These are phyloP conservation scores for Eimeria sp. DNA, from an alignment of 169 alveolate species.

Conservation along the genomic window DNA sequence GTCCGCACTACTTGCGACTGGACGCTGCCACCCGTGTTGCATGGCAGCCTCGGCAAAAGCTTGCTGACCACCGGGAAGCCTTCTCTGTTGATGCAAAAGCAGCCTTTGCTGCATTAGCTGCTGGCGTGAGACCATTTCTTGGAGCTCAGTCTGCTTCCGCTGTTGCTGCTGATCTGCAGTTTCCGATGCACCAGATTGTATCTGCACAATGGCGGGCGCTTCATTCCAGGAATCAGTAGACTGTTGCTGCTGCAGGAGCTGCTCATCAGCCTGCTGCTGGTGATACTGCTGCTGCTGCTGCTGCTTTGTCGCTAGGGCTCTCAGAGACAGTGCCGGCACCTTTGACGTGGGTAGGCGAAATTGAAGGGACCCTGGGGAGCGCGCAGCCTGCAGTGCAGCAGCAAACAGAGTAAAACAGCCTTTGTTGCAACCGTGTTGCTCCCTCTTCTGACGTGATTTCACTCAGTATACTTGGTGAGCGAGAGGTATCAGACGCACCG, in stretches of 20 bases:
- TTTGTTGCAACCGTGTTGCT: not conserved
- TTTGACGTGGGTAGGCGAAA: conserved; percentile 48
- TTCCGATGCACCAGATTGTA: not conserved
- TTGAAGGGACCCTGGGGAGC: conserved; percentile 56
- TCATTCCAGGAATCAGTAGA: conserved; percentile 43
- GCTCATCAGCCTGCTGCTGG: conserved; percentile 39
- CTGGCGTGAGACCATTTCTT: conserved; percentile 31
- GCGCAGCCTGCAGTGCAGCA: conserved; percentile 27
- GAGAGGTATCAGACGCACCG: conserved; percentile 12
- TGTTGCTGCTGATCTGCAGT: conserved; percentile 64
- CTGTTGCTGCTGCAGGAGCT: conserved; percentile 18
- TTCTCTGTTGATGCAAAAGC: conserved; percentile 55
- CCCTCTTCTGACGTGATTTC: not conserved
- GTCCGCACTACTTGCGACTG: conserved; percentile 41
- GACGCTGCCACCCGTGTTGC: conserved; percentile 68
- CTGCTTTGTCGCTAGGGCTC: conserved; percentile 61
- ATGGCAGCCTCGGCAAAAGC: conserved; percentile 42
- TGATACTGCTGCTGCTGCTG: conserved; percentile 65
- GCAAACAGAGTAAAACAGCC: not conserved
- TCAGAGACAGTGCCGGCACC: conserved; percentile 50
- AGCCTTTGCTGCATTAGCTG: conserved; percentile 53
- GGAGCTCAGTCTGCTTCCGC: conserved; percentile 24
- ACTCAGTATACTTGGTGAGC: not conserved
- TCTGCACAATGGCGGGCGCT: conserved; percentile 25
- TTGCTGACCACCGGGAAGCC: conserved; percentile 46